These are phyloP conservation scores for Orbilia blumenaviensis DNA, from an alignment of 2,329 filamentous ascomycete species.

Conservation along the genomic window DNA sequence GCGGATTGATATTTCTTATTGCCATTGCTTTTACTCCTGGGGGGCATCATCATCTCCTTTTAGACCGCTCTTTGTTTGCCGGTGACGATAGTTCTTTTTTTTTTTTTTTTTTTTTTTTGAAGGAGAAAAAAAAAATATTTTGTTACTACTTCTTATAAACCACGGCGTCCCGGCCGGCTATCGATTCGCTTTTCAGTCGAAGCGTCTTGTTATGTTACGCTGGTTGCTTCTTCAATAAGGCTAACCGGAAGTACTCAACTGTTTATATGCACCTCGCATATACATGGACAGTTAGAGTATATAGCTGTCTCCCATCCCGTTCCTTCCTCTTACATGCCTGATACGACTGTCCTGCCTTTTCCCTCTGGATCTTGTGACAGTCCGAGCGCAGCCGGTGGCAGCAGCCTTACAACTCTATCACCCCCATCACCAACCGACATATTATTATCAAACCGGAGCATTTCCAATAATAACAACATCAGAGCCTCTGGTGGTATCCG, in stretches of 20 bases:
- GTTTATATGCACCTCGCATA: slow-evolving; percentile 39
- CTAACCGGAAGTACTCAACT: slow-evolving; percentile 48
- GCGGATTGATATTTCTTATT: slow-evolving; percentile 24
- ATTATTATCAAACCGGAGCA: slow-evolving; percentile 12
- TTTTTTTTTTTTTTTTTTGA: neutral
- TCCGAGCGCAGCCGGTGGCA: slow-evolving; percentile 45
- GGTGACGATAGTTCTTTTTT: neutral
- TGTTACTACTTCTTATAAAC: neutral
- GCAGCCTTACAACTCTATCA: slow-evolving; percentile 40
- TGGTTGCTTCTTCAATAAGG: slow-evolving; percentile 17
- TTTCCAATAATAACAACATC: slow-evolving; percentile 12
- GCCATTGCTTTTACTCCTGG: neutral
- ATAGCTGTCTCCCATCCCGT: slow-evolving; percentile 31
- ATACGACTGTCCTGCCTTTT: slow-evolving; percentile 53
- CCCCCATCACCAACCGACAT: slow-evolving; percentile 3
- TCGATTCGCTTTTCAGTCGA: slow-evolving; percentile 27
- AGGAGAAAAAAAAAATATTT: too few species aligned
- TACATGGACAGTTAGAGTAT: slow-evolving; percentile 52
- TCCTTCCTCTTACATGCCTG: slow-evolving; percentile 52
- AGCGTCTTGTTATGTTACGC: slow-evolving; percentile 11
- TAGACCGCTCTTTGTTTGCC: neutral
- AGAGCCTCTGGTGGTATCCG: slow-evolving; percentile 18
- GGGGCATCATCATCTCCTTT: neutral
- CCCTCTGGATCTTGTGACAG: slow-evolving; percentile 54
- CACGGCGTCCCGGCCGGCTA: slow-evolving; percentile 23